phyloP scores from a whole-genome alignment of 306 rosid genomes.

The Begonia masoniana region DNA sequence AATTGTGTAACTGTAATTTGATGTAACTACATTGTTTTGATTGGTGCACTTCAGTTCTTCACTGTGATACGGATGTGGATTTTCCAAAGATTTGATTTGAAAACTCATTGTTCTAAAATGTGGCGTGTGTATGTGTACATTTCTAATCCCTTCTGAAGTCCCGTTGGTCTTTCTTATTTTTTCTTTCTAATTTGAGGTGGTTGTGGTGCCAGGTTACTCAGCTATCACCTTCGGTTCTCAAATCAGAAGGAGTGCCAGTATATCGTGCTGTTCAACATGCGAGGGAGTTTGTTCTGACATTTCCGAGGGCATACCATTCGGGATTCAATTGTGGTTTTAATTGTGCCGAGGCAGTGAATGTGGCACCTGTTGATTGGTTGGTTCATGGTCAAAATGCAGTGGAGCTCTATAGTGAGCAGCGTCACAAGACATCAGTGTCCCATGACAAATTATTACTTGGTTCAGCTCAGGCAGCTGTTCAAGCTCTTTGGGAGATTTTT shows the following conservation, averaged over 20 bases:
- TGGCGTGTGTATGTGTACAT: not conserved
- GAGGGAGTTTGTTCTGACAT: conserved; percentile 91
- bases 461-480: conserved; percentile 59
- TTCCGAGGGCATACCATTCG: conserved; percentile 91
- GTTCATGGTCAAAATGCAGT: conserved; percentile 87
- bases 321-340: conserved; percentile 97
- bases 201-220: conserved; percentile 63
- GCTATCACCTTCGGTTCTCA: conserved; percentile 86
- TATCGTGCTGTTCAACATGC: conserved; percentile 68
- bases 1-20: too few relatives aligned
- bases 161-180: too few relatives aligned
- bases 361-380: conserved; percentile 98
- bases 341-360: conserved; percentile 99
- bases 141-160: too few relatives aligned
- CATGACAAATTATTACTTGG: conserved; percentile 85
- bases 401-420: conserved; percentile 73
- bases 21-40: too few relatives aligned
- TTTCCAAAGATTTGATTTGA: too few relatives aligned
- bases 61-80: too few relatives aligned
- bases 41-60: too few relatives aligned
- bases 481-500: conserved; percentile 35
- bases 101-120: too few relatives aligned
- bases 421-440: conserved; percentile 83
- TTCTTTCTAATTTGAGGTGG: too few relatives aligned
- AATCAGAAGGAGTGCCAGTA: conserved; percentile 82